These are phyloP conservation scores for Metarhizium anisopliae DNA, from an alignment of 2,329 filamentous ascomycete genomes.

Conservation along the genomic window DNA sequence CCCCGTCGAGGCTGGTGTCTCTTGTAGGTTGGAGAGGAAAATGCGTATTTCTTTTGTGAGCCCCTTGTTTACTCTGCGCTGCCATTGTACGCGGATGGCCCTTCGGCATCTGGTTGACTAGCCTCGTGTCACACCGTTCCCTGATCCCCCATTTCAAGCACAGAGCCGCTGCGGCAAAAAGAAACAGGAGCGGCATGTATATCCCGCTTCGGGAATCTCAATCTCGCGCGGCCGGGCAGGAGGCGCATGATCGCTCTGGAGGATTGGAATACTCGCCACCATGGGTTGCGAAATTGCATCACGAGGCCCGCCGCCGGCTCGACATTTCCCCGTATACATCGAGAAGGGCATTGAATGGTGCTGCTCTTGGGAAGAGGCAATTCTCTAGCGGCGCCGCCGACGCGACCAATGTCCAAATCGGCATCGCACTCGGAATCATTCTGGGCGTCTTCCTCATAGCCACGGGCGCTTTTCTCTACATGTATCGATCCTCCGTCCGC, in stretches of 20 bases:
- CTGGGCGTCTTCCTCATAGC: slow-evolving; percentile 30
- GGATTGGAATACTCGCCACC: background rate
- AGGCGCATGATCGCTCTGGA: background rate
- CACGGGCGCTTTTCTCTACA: slow-evolving; percentile 27
- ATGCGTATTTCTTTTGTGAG: background rate
- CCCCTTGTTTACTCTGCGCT: background rate
- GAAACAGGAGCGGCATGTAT: slow-evolving; percentile 18
- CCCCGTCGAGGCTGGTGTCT: background rate
- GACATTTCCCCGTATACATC: background rate
- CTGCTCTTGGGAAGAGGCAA: slow-evolving; percentile 13
- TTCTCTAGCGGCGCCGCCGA: slow-evolving; percentile 17
- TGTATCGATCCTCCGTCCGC: slow-evolving; percentile 29
- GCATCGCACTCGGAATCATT: slow-evolving; percentile 32
- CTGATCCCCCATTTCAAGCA: background rate
- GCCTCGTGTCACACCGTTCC: background rate
- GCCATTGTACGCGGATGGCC: background rate
- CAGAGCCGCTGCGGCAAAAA: background rate
- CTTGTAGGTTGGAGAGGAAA: background rate
- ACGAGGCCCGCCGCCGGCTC: background rate
- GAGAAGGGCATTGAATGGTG: background rate
- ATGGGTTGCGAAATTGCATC: background rate
- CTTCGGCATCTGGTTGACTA: background rate
- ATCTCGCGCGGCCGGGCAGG: background rate
- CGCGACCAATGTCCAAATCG: slow-evolving; percentile 32
- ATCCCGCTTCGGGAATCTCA: slow-evolving; percentile 13